Evolutionary conservation across 1,284 basidiomycete species (phyloP).

Genomic region (Ustilago hordei): DNA sequence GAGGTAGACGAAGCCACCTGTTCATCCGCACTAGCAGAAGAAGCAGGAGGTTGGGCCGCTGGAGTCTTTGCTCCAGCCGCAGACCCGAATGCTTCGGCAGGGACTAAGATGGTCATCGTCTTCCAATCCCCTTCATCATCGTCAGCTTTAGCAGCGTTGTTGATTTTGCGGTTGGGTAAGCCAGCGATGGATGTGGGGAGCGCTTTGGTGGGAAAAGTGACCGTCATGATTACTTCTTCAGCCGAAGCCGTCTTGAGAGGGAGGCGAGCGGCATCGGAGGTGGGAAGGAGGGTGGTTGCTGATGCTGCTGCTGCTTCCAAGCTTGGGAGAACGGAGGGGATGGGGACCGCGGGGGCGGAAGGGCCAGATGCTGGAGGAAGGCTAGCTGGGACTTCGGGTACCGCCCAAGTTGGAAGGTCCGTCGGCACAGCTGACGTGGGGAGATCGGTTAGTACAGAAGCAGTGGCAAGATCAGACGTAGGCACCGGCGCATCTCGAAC

Average conservation of each 20-base stretch:
- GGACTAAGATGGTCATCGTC: slow-evolving; percentile 50
- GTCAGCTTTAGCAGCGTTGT: slow-evolving; percentile 4
- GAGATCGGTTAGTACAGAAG: slow-evolving; percentile 13
- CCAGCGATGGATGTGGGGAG: slow-evolving; percentile 25
- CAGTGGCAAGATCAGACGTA: background rate
- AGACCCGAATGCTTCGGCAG: slow-evolving; percentile 34
- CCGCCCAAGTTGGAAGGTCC: background rate
- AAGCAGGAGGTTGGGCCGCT: slow-evolving; percentile 10
- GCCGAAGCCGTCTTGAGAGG: slow-evolving; percentile 6
- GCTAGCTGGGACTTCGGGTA: background rate
- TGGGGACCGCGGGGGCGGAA: slow-evolving; percentile 2
- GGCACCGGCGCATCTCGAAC: too few relatives aligned
- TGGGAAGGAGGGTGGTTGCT: slow-evolving; percentile 21
- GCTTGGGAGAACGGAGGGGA: slow-evolving; percentile 10
- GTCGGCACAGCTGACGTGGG: background rate
- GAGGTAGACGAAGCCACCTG: slow-evolving; percentile 1
- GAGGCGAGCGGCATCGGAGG: slow-evolving; percentile 12
- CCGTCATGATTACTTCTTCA: slow-evolving; percentile 35
- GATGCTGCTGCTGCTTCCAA: slow-evolving; percentile 30
- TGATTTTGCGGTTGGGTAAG: slow-evolving; percentile 16
- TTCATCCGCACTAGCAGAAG: slow-evolving; percentile 13
- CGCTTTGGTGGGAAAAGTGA: slow-evolving; percentile 34
- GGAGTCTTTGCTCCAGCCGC: slow-evolving; percentile 22
- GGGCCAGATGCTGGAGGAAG: slow-evolving; percentile 5
- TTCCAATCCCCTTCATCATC: slow-evolving; percentile 28